Evolutionary conservation across 1,139 yeast species (phyloP).

Genomic region (Magnusiomyces paraingens): DNA sequence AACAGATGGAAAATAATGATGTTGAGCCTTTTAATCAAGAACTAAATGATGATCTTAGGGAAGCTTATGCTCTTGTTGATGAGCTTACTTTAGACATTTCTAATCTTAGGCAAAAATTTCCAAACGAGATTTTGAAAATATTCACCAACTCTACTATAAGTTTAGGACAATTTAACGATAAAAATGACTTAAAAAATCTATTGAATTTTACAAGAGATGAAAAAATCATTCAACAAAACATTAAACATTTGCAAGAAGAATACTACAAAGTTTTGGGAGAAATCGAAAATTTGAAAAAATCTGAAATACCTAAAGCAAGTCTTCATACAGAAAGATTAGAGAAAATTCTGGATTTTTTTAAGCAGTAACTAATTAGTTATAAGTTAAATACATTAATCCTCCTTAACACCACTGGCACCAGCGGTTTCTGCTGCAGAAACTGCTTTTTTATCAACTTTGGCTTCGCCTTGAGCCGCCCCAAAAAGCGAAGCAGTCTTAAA

Average conservation of each 20-base stretch:
- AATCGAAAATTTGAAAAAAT: background rate
- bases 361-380: background rate
- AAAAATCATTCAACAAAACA: background rate
- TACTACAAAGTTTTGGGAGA: background rate
- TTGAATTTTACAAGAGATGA: background rate
- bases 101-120: slow-evolving; percentile 43
- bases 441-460: slow-evolving; percentile 76
- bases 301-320: background rate
- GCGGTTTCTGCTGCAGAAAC: slow-evolving; percentile 79
- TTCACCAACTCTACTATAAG: slow-evolving; percentile 13
- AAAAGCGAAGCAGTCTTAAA: slow-evolving; percentile 85
- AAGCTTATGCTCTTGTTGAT: slow-evolving; percentile 45
- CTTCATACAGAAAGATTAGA: background rate
- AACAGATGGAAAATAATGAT: background rate
- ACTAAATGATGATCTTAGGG: slow-evolving; percentile 45
- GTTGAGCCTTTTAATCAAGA: slow-evolving; percentile 57
- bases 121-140: slow-evolving; percentile 28
- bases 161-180: no score
- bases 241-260: background rate
- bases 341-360: background rate
- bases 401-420: slow-evolving; percentile 76
- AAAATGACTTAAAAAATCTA: no score
- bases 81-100: slow-evolving; percentile 47
- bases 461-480: slow-evolving; percentile 57
- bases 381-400: slow-evolving; percentile 46